Evolutionary conservation across 23 red algal genomes (phyloP), one percentile per base, ranked within the genome.

Genomic region (Cyanidiococcus yangmingshanensis): DNA sequence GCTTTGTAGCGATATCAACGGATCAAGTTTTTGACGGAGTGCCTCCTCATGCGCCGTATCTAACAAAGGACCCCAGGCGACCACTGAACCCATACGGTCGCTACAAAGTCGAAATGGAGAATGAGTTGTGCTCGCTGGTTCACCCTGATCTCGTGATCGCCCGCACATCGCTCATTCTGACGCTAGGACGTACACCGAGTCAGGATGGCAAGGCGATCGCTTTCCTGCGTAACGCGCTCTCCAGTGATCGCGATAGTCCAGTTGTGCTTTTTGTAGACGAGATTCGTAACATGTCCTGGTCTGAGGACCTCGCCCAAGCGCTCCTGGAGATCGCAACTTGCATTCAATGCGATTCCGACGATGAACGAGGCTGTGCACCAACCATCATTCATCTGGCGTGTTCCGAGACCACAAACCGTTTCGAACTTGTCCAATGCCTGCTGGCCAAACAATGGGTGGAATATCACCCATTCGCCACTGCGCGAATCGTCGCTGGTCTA

Each of bases 61-160:
- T 16, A 37, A 87, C 89, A 39, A 63, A 26, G 1, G 80, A 77
- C 40, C 17, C 76, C 26, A 79, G 79, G 0, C 58, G 45, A n/a
- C 94, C 94, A 16, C 77, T 76, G 1, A 91, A 88, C 81, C 75
- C 88, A 26, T 98, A 98, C 67, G 94, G 75, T 2, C 33, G 27
- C 45, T 98, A 80, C 68, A 98, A 98, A 74, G 85, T 75, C 18
- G 88, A 90, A 35, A 98, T 98, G 94, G 94, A 98, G 41, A 30
- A 50, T 3, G 68, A 67, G 39, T 76, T 98, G 77, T 33, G 74
- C 7, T 58, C 37, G 1, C 50, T 95, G 34, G 68, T 75, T 39
- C 80, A 85, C 24, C 74, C 80, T 2, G 77, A 86, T 30, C 74
- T 96, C 0, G 75, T 93, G 7, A 81, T 81, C 40, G 84, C 84